Conservation (phyloP, 495 filamentous ascomycete species). For the Xylaria bambusicola region DNA sequence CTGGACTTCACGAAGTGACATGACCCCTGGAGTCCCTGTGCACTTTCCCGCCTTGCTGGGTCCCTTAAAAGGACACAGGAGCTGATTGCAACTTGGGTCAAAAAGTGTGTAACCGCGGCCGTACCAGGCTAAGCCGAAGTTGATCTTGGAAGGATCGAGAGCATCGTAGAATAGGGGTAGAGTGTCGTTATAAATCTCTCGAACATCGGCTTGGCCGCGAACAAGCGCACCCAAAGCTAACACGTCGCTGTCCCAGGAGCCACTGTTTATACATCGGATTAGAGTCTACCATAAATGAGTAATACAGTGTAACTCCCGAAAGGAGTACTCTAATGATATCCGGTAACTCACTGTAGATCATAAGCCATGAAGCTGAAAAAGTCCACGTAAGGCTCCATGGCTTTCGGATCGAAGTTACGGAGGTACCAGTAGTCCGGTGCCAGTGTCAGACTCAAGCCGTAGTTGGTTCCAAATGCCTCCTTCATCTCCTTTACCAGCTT, state of each 20-base stretch:
- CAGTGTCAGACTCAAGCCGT: constrained; percentile 45
- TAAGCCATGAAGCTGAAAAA: constrained; percentile 57
- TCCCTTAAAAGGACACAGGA: constrained; percentile 32
- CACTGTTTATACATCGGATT: too few species aligned
- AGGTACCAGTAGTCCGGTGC: constrained; percentile 45
- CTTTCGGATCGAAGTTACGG: constrained; percentile 42
- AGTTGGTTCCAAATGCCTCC: constrained; percentile 33
- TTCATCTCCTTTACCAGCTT: constrained; percentile 46
- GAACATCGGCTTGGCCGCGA: constrained; percentile 40
- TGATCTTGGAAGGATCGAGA: constrained; percentile 37
- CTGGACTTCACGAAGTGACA: constrained; percentile 37
- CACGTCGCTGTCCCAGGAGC: constrained; percentile 22
- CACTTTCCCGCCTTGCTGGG: constrained; percentile 34
- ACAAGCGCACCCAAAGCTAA: background rate
- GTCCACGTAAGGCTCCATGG: constrained; percentile 46
- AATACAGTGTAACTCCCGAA: too few species aligned
- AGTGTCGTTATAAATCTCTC: constrained; percentile 36
- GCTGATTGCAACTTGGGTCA: constrained; percentile 35
- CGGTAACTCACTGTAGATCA: too few species aligned
- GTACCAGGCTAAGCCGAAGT: constrained; percentile 45
- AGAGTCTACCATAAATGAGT: too few species aligned
- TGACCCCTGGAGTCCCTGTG: constrained; percentile 34
- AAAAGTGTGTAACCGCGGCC: constrained; percentile 44
- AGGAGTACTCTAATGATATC: too few species aligned
- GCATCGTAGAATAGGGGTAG: constrained; percentile 39